Evolutionary conservation across 1,139 yeast species (phyloP), one percentile per base, ranked within the genome.

Genomic region (Keqinozyma sinolaborantium): DNA sequence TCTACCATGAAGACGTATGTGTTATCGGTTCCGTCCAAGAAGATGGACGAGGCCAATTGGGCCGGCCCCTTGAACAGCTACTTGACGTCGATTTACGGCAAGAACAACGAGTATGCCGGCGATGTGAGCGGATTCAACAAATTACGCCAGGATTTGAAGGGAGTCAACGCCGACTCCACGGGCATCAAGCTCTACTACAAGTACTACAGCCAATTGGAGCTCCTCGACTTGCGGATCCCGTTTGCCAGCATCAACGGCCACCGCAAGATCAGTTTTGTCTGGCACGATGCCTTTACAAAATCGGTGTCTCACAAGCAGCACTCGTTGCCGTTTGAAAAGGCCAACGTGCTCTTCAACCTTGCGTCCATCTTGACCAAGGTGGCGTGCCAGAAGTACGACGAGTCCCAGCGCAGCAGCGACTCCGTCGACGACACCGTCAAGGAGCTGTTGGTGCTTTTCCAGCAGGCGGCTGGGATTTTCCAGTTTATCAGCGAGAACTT

Each of bases 311-410:
- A 68, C 34, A 56, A 64, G 14, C 73, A 73, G 26, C 61, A 69
- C 26, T 75, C 82, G 7, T 53, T 87, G 31, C 90, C 96, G 0
- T 90, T 85, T 51, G 98, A 92, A 50, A 92, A 92, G 58, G 96
- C 97, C 2, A 78, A 86, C 19, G 62, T 83, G 2, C 63, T 92
- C 35, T 92, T 81, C 65, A 90, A 90, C 49, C 58, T 65, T 27
- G 73, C 59, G 1, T 52, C 72, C 0, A 40, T 62, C 21, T 48
- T 68, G 28, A 53, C 64, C 16, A 52, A 50, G 31, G 50, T 82
- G 30, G 96, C 84, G 0, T 68, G 77, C 1, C 45, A 70, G 4
- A 64, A 78, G 32, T 65, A 66, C 35, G 46, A 48, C 12, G 62
- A 61, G 29, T 48, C 61, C 30, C 71, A 79, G 4, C 63, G 67